Percentiles rank a stretch among this genome's conserved stretches.
Conservation (phyloP, 176 grass and related monocot genomes). For the Lolium rigidum region DNA sequence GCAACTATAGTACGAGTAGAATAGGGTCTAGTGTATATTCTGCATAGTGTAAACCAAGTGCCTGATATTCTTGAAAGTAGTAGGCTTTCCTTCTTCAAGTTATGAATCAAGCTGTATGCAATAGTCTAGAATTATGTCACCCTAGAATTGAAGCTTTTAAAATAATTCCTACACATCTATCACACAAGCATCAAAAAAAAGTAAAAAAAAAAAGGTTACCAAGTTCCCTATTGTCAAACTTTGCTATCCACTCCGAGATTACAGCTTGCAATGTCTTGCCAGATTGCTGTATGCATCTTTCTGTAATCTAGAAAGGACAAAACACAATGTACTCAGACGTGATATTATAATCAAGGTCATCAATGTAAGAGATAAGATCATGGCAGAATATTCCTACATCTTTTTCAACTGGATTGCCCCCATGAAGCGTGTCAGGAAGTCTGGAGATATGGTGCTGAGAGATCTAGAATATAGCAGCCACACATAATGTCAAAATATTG, state of each 20-base stretch:
- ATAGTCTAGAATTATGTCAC: constrained; percentile 22
- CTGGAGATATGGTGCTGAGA: constrained; percentile 58
- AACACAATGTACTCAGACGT: constrained; percentile 25
- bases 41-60: constrained; percentile 30
- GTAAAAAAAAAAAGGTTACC: constrained; percentile 53
- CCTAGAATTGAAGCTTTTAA: constrained; percentile 4
- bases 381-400: constrained; percentile 58
- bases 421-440: constrained; percentile 75
- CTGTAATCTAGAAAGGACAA: constrained; percentile 82
- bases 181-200: neutral
- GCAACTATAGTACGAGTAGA: neutral
- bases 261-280: constrained; percentile 83
- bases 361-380: constrained; percentile 27
- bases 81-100: constrained; percentile 8
- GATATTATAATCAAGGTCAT: constrained; percentile 32
- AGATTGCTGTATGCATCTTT: constrained; percentile 87
- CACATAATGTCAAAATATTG: constrained; percentile 35
- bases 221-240: constrained; percentile 91
- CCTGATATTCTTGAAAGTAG: neutral
- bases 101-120: constrained; percentile 3
- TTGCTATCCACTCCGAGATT: constrained; percentile 85
- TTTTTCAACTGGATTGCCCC: constrained; percentile 87
- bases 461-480: constrained; percentile 54
- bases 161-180: constrained; percentile 27
- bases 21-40: neutral